Base-by-base conservation (phyloP, 257 asterid genomes). In the Mentha longifolia region DNA sequence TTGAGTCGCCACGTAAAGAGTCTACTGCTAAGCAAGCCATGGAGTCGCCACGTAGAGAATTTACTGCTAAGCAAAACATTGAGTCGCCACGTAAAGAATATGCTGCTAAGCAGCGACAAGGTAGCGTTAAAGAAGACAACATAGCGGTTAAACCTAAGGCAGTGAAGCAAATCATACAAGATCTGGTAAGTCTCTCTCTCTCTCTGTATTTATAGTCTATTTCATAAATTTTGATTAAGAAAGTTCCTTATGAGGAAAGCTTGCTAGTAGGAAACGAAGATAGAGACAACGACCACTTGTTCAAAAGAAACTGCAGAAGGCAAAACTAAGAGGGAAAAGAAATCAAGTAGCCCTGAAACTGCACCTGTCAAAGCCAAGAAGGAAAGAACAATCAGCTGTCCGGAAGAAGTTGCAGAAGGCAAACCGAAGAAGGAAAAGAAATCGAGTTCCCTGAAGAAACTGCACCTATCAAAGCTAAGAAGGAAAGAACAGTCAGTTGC, bases 141-240 rank as follows among this genome's bases (percentile, higher is more conserved):
- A 84, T 74, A 50, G 64, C 67, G 67, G 55, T 17, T 42, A 51
- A 77, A 78, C 54, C 67, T 22, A 61, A 67, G 75, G 41, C 86
- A 54, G 78, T 69, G 46, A 71, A 78, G 81, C 72, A 75, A 65
- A 49, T 61, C 58, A 67, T 41, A 35, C 72, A 70, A 74, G 75
- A 78, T 65, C 42, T 43, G 80, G 89, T 84, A 52, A 75, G 83
- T 51, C 15, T 8, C 65, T 52, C 60, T 54, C 35, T 54, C 60
- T 22, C 60, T 28, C 4, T 0, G 13, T 5, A 15, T 60, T 15
- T 16, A 7, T 42, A 55, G 19, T 10, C 30, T 19, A 46, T 56
- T 56, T 6, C 9, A 19, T 33, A 6, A 45, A 35, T 35, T 25
- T 13, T 50, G 41, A 50, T 76, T 3, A 13, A 14, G 17, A 19